phyloP scores from a whole-genome alignment of 164 flowering plant genomes.

The Akebia trifoliata region DNA sequence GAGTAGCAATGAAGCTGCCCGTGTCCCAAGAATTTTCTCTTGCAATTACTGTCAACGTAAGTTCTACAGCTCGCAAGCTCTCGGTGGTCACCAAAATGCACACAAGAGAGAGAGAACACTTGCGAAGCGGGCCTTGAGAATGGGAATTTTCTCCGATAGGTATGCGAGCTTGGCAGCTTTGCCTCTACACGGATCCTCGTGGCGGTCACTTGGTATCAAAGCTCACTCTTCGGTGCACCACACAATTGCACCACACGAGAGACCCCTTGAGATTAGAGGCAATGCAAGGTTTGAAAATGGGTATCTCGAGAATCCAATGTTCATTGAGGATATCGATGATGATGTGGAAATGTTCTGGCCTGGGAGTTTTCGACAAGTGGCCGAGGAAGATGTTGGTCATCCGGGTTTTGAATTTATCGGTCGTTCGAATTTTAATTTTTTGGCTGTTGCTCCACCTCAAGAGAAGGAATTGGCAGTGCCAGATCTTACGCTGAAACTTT shows the following conservation, averaged over 20 bases:
- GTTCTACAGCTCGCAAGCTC: constrained; percentile 83
- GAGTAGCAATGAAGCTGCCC: constrained; percentile 27
- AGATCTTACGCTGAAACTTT: constrained; percentile 71
- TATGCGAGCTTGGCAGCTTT: constrained; percentile 69
- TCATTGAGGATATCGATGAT: constrained; percentile 52
- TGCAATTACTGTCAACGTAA: constrained; percentile 82
- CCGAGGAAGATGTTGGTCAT: constrained; percentile 10
- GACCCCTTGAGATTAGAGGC: constrained; percentile 27
- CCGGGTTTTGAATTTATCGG: constrained; percentile 20
- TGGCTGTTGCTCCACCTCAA: constrained; percentile 24
- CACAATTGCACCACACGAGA: constrained; percentile 12
- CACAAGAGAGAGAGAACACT: constrained; percentile 80
- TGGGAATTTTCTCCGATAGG: constrained; percentile 63
- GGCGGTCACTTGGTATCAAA: constrained; percentile 58
- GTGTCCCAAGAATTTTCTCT: constrained; percentile 58
- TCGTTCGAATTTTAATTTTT: constrained; percentile 28
- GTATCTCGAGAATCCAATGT: constrained; percentile 41
- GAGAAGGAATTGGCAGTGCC: constrained; percentile 36
- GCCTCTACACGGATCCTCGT: constrained; percentile 65
- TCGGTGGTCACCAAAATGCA: constrained; percentile 91
- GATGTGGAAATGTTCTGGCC: constrained; percentile 63
- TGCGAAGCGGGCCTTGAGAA: constrained; percentile 75
- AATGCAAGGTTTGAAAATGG: constrained; percentile 56
- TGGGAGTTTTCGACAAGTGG: constrained; percentile 63
- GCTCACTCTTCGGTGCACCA: constrained; percentile 67